phyloP scores from a whole-genome alignment of 805 yeast genomes.

The Komagataella pseudopastoris region DNA sequence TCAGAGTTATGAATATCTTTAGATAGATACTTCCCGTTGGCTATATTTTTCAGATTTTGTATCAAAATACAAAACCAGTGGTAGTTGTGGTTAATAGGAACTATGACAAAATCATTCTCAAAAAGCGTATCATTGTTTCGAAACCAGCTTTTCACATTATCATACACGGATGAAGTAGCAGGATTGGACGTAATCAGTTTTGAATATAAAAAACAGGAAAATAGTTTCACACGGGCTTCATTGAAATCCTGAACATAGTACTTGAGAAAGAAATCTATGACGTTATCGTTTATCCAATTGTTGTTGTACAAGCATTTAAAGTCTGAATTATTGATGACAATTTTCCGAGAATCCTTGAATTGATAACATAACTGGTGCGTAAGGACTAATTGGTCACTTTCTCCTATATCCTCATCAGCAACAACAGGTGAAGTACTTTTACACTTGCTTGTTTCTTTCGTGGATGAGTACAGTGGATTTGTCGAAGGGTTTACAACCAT shows the following conservation, averaged over 20 bases:
- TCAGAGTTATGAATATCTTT: slow-evolving; percentile 12
- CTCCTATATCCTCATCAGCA: slow-evolving; percentile 16
- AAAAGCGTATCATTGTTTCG: slow-evolving; percentile 44
- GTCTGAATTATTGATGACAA: slow-evolving; percentile 55
- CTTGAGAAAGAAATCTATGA: slow-evolving; percentile 74
- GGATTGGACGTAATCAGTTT: slow-evolving; percentile 27
- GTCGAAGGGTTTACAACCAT: not conserved
- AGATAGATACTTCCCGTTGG: not conserved
- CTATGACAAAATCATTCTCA: slow-evolving; percentile 43
- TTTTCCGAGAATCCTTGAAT: slow-evolving; percentile 38
- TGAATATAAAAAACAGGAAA: slow-evolving; percentile 78
- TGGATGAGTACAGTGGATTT: not conserved
- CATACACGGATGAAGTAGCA: slow-evolving; percentile 20
- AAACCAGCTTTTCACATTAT: slow-evolving; percentile 69
- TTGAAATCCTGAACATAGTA: slow-evolving; percentile 22
- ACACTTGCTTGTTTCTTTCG: not conserved
- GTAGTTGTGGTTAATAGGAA: slow-evolving; percentile 69
- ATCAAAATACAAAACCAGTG: slow-evolving; percentile 88
- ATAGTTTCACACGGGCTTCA: slow-evolving; percentile 25
- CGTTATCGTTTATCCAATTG: slow-evolving; percentile 82
- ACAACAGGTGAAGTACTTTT: not conserved
- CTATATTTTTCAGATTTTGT: slow-evolving; percentile 28
- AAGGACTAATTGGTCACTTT: slow-evolving; percentile 15
- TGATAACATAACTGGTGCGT: slow-evolving; percentile 27
- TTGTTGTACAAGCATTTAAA: slow-evolving; percentile 66